Base-by-base conservation (phyloP, 371 early-diverging fungal genomes). In the Rhizopus delemar region DNA sequence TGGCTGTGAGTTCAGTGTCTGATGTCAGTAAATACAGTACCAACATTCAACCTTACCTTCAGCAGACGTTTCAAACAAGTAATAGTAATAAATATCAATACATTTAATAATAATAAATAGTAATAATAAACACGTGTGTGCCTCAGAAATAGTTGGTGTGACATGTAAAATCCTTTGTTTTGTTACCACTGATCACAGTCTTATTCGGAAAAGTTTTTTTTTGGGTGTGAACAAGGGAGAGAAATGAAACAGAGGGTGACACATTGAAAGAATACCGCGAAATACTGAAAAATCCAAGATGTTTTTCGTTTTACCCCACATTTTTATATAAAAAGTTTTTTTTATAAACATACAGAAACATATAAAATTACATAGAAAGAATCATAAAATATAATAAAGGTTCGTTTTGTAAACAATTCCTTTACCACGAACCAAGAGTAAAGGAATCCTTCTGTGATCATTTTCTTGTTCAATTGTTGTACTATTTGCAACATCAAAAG, bases 401-500 rank as follows among this genome's bases (percentile, higher is more conserved):
- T 84, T 82, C 32, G 89, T 86, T 53, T 81, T 84, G 59, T 78
- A 88, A 57, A 88, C 77, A 61, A 86, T 80, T 29, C 89, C 89
- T 59, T 86, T 86, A 36, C 80, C 75, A 59, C 87, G 76, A 43
- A 85, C 86, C 39, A 88, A 68, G 59, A 88, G 57, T 41, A 88
- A 72, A 15, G 87, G 89, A 22, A 85, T 60, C 39, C 68, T 70
- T 36, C 66, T 66, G 15, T 53, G 29, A n/a, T 66, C 66, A 56
- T 76, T 67, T 15, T 68, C 63, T 22, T 70, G 68, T 9, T 60
- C 13, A 0, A 61, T 32, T 3, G 72, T 68, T 43, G 69, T 63
- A n/a, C 73, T 68, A 32, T 46, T 53, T 34, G 59, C 35, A 34
- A 78, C 41, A 9, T 62, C 63, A 41, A 62, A 60, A 5, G 87